Evolutionary conservation across 148 eudicot species (phyloP).

Genomic region (Vaccinium corymbosum): DNA sequence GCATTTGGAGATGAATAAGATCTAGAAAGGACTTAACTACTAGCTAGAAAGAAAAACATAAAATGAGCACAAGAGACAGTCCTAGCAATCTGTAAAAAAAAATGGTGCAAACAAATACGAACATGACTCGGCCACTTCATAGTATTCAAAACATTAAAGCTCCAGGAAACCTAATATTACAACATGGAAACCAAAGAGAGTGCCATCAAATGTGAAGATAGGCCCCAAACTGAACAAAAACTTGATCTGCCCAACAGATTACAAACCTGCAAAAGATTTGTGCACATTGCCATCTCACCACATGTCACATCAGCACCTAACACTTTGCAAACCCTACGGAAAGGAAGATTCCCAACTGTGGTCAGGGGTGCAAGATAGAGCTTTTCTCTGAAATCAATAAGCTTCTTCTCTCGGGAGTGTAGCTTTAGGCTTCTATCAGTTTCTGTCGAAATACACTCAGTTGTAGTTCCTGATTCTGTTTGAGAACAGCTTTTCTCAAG

Average conservation of each 20-base stretch:
- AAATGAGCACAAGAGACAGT: conserved; percentile 2
- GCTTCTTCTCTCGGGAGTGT: conserved; percentile 75
- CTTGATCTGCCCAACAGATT: conserved; percentile 8
- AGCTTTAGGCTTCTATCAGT: conserved; percentile 67
- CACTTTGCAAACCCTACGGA: conserved; percentile 83
- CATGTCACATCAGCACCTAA: conserved; percentile 97
- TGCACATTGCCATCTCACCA: conserved; percentile 99
- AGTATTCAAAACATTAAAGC: neutral
- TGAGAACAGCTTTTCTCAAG: conserved; percentile 27
- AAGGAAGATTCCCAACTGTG: conserved; percentile 97
- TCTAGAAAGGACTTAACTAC: neutral
- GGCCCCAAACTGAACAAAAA: neutral
- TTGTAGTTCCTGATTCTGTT: conserved; percentile 25
- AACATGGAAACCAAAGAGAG: neutral
- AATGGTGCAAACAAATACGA: neutral
- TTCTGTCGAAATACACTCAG: conserved; percentile 37
- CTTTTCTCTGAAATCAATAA: conserved; percentile 86
- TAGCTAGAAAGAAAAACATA: conserved; percentile 7
- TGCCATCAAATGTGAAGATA: neutral
- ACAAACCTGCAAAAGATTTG: conserved; percentile 91
- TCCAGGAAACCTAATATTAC: neutral
- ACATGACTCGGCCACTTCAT: neutral
- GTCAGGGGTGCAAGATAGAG: conserved; percentile 97
- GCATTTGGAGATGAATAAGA: neutral
- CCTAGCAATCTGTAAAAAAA: neutral